Conservation (phyloP, 2,329 filamentous ascomycete genomes). For the Saccharata proteae region DNA sequence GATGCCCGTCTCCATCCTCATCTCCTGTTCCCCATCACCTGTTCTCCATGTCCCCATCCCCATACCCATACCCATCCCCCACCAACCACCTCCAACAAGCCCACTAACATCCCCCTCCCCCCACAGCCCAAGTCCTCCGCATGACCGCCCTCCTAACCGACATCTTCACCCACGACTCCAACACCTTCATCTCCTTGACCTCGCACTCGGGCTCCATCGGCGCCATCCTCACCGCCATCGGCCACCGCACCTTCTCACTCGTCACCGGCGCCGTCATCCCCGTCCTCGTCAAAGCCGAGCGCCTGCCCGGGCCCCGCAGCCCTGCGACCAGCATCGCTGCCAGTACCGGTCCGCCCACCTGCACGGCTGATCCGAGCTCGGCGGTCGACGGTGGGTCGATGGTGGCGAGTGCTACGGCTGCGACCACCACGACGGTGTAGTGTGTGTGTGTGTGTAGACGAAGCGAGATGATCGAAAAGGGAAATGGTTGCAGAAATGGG, state of each 20-base stretch:
- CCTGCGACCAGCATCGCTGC: too few species aligned
- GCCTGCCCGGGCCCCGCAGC: conserved; percentile 14
- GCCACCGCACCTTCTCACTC: conserved; percentile 49
- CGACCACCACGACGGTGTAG: too few species aligned
- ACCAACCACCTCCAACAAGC: background rate
- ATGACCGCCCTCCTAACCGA: conserved; percentile 36
- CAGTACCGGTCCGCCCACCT: too few species aligned
- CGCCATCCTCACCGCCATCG: conserved; percentile 43
- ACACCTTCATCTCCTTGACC: conserved; percentile 41
- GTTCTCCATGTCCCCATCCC: background rate
- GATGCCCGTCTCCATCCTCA: too few species aligned
- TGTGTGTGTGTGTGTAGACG: too few species aligned
- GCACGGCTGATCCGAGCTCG: too few species aligned
- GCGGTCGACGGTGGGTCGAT: too few species aligned
- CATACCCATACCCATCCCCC: background rate
- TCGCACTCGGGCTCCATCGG: conserved; percentile 48
- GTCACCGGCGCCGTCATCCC: conserved; percentile 58
- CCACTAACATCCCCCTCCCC: background rate
- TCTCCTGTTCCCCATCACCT: too few species aligned
- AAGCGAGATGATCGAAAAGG: too few species aligned
- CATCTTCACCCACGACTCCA: conserved; percentile 37
- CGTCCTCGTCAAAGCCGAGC: conserved; percentile 50
- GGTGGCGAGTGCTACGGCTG: too few species aligned
- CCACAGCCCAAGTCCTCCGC: conserved; percentile 6
- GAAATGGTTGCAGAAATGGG: too few species aligned